Evolutionary conservation across 345 rosid genomes (phyloP), one percentile per base, ranked within the genome.

Genomic region (Murraya koenigii): DNA sequence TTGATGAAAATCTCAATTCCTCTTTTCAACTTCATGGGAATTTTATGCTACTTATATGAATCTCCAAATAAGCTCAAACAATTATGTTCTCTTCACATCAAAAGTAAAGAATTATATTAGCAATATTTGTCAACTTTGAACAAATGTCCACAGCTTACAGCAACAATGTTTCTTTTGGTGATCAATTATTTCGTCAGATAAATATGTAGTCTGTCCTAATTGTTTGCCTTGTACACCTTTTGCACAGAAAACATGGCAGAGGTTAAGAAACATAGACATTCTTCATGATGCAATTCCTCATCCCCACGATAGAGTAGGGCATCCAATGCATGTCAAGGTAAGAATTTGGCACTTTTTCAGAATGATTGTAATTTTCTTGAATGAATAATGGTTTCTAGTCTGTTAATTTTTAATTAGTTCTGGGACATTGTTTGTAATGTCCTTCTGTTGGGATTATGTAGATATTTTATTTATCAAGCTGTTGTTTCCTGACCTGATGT

Each of bases 171-270:
- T 25, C 32, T 23, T 36, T 56, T 56, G 6, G 35, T 14, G 22
- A 56, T 72, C 49, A 41, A 41, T 25, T 67, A 52, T 67, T 41
- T 67, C 35, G 20, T 41, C 72, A 25, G 56, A 3, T 41, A 5
- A 23, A 25, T 3, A 41, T 41, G 30, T 8, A 25, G 66, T 41
- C 22, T 80, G 61, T 35, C 72, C 33, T 66, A 30, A 44, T 39
- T 36, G 3, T 60, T 55, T 20, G 0, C 39, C 28, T 23, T 58
- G 17, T 23, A 19, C 36, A 25, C 10, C 6, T 17, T 74, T 63
- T 62, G 59, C 41, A 7, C 89, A 95, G 99, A 95, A 92, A 90
- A 90, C 98, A 66, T 95, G 98, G 99, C 90, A 87, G 80, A 92
- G 85, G 80, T 59, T 93, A 90, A 88, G 88, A 83, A 32, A 84